phyloP scores from a whole-genome alignment of 345 rosid species.

The Eucalyptus camaldulensis region DNA sequence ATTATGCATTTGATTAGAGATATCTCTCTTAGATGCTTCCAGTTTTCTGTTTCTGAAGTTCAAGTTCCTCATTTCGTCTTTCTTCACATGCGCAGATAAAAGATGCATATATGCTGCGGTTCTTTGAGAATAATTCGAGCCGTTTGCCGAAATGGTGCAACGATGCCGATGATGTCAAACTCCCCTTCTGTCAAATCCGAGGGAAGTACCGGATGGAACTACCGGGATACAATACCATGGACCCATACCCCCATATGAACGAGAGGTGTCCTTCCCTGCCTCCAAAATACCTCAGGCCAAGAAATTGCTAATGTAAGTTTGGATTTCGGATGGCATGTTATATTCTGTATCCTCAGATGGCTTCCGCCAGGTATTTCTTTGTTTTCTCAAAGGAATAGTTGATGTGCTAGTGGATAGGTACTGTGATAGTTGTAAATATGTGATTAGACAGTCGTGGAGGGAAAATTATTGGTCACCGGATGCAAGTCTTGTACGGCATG shows the following conservation, averaged over 20 bases:
- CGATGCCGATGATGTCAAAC: conserved; percentile 50
- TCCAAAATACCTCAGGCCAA: conserved; percentile 82
- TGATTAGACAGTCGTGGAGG: background rate
- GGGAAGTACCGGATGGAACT: conserved; percentile 96
- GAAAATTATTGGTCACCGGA: background rate
- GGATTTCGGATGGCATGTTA: background rate
- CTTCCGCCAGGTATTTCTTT: background rate
- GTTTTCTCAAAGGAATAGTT: background rate
- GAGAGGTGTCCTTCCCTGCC: conserved; percentile 82
- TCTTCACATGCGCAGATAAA: conserved; percentile 26
- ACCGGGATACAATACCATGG: conserved; percentile 79
- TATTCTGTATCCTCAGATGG: background rate
- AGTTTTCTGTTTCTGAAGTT: background rate
- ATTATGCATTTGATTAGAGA: background rate
- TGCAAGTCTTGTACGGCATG: background rate
- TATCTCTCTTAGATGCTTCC: background rate
- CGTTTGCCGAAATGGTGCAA: conserved; percentile 94
- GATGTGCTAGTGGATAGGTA: background rate
- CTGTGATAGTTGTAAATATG: background rate
- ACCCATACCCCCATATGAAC: conserved; percentile 86
- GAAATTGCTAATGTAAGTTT: conserved; percentile 26
- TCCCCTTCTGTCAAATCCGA: conserved; percentile 81
- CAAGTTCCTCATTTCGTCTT: background rate
- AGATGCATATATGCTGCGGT: conserved; percentile 75
- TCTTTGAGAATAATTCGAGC: conserved; percentile 70